Percentiles rank a stretch among this genome's conserved stretches.
Conservation (phyloP, 1,284 basidiomycete species). For the Psilocybe mexicana region DNA sequence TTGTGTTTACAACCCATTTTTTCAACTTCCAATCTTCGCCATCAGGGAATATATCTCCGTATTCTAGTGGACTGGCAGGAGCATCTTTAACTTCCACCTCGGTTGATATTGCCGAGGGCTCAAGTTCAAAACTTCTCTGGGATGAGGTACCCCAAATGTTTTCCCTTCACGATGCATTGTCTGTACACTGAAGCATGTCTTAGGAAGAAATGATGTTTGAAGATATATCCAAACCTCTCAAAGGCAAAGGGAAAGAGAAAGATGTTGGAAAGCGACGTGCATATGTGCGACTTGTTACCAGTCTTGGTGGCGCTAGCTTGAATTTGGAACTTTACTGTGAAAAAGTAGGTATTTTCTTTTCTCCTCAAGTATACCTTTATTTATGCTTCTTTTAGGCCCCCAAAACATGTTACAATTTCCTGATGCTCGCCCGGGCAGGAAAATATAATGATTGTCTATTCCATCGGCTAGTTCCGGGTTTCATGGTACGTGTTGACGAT, state of each 20-base stretch:
- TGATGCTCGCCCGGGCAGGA: constrained; percentile 86
- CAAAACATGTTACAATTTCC: constrained; percentile 97
- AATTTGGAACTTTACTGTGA: constrained; percentile 94
- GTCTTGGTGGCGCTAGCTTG: constrained; percentile 80
- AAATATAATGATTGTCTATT: constrained; percentile 91
- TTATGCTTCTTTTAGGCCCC: constrained; percentile 63
- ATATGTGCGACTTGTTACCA: constrained; percentile 90
- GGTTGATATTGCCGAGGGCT: constrained; percentile 74
- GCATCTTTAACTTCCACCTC: constrained; percentile 94
- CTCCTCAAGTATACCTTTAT: neutral
- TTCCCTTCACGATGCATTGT: neutral
- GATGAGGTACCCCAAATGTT: constrained; percentile 65
- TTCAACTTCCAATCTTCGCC: constrained; percentile 1
- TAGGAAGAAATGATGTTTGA: constrained; percentile 93
- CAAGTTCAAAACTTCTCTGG: constrained; percentile 81
- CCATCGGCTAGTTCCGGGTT: constrained; percentile 93
- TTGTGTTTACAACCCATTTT: constrained; percentile 5
- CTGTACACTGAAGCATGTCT: neutral
- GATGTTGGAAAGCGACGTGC: constrained; percentile 87
- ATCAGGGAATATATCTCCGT: constrained; percentile 88
- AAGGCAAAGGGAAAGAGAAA: constrained; percentile 88
- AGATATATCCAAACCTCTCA: constrained; percentile 73
- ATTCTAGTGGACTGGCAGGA: constrained; percentile 87
- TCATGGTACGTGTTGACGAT: constrained; percentile 71
- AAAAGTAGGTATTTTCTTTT: constrained; percentile 51